phyloP scores from a whole-genome alignment of 2,329 filamentous ascomycete species.

The Zymoseptoria crescenta region DNA sequence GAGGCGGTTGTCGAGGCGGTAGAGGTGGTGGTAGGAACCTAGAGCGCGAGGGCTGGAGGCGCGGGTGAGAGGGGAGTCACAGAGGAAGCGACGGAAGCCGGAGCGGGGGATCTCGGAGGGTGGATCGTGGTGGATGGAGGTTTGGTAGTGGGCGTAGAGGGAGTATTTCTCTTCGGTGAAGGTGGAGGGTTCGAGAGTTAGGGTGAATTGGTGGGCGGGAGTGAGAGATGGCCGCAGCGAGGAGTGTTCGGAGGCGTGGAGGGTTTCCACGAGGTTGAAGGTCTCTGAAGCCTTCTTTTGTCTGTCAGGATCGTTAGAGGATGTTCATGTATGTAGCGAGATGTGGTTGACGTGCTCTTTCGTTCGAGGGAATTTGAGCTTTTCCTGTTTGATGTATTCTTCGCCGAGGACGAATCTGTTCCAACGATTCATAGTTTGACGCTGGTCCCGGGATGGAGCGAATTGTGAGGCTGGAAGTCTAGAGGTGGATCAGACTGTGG shows the following conservation, averaged over 20 bases:
- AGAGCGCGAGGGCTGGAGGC: conserved; percentile 43
- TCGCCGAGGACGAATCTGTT: conserved; percentile 64
- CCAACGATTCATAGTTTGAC: conserved; percentile 69
- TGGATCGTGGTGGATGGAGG: conserved; percentile 61
- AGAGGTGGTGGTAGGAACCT: conserved; percentile 76
- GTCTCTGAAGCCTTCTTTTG: conserved; percentile 56
- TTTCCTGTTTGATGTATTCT: conserved; percentile 55
- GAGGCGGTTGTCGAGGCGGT: conserved; percentile 65
- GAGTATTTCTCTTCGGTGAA: conserved; percentile 70
- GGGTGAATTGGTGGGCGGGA: conserved; percentile 59
- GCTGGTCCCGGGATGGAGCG: conserved; percentile 62
- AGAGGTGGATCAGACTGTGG: conserved; percentile 2
- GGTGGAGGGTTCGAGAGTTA: conserved; percentile 61
- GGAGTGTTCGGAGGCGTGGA: conserved; percentile 60
- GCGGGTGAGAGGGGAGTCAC: conserved; percentile 54
- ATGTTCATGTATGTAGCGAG: neutral
- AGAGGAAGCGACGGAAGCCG: conserved; percentile 67
- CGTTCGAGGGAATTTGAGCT: conserved; percentile 57
- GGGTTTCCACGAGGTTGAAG: conserved; percentile 58
- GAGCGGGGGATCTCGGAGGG: conserved; percentile 49
- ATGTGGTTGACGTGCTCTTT: conserved; percentile 46
- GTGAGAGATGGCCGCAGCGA: conserved; percentile 41
- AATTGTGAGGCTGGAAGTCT: conserved; percentile 58
- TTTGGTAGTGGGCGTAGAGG: conserved; percentile 69
- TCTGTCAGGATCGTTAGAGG: conserved; percentile 24